Percentiles rank a stretch among this genome's conserved stretches.
These are phyloP conservation scores for Cinnamomum micranthum DNA, from an alignment of 164 flowering plant genomes.

Conservation along the genomic window DNA sequence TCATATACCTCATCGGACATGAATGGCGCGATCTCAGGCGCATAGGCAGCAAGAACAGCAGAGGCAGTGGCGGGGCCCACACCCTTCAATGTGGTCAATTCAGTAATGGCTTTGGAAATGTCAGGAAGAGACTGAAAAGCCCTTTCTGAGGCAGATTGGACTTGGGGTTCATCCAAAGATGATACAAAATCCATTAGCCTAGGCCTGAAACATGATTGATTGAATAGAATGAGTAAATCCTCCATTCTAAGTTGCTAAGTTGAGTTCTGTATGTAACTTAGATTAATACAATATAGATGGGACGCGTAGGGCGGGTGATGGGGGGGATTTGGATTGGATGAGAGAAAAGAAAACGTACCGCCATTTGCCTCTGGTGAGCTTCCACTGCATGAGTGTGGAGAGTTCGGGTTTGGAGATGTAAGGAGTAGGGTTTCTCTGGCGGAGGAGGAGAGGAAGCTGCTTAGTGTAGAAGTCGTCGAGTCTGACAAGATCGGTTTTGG, in stretches of 20 bases:
- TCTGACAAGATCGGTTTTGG: conserved; percentile 51
- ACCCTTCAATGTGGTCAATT: conserved; percentile 75
- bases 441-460: conserved; percentile 57
- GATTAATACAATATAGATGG: neutral
- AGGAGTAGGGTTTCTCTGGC: conserved; percentile 68
- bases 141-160: conserved; percentile 61
- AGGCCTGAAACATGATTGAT: conserved; percentile 38
- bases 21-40: conserved; percentile 72
- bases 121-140: conserved; percentile 74
- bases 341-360: conserved; percentile 27
- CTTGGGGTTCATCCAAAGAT: conserved; percentile 50
- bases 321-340: neutral
- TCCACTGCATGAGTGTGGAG: conserved; percentile 77
- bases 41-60: conserved; percentile 74
- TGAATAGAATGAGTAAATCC: too few relatives aligned
- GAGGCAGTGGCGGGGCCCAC: conserved; percentile 94
- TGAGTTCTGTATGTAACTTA: too few relatives aligned
- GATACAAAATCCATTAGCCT: conserved; percentile 66
- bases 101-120: conserved; percentile 53
- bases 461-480: conserved; percentile 68
- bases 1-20: conserved; percentile 86
- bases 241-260: too few relatives aligned
- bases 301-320: neutral
- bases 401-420: conserved; percentile 67
- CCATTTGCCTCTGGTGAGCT: conserved; percentile 86